phyloP scores from a whole-genome alignment of 768 basidiomycete genomes.

The Collybia mongolica region DNA sequence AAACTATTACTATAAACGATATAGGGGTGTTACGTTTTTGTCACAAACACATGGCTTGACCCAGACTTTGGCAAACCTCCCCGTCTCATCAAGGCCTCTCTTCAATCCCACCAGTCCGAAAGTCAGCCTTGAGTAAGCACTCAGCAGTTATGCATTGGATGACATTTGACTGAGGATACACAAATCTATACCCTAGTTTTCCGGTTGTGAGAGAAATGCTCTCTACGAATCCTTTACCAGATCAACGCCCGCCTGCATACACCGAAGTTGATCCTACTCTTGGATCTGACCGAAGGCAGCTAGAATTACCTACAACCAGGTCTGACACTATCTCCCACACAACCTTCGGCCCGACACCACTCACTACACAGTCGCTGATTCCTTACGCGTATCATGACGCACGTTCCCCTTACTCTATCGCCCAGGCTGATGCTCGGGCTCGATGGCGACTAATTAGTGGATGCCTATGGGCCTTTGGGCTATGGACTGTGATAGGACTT shows the following conservation, averaged over 20 bases:
- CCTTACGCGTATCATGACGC: conserved; percentile 40
- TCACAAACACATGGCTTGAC: too few relatives aligned
- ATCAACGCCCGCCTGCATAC: conserved; percentile 10
- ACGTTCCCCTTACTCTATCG: conserved; percentile 24
- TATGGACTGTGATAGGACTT: conserved; percentile 25
- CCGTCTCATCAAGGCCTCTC: too few relatives aligned
- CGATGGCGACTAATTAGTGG: conserved; percentile 34
- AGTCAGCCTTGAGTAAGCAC: too few relatives aligned
- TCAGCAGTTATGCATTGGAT: too few relatives aligned
- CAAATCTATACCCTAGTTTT: not conserved
- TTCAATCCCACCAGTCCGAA: too few relatives aligned
- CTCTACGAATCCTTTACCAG: not conserved
- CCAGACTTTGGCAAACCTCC: too few relatives aligned
- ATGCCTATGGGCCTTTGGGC: conserved; percentile 24
- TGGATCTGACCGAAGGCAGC: conserved; percentile 3
- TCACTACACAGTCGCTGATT: conserved; percentile 30
- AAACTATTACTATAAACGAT: too few relatives aligned
- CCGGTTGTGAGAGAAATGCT: conserved; percentile 2
- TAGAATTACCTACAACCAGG: not conserved
- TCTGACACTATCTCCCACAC: conserved; percentile 7
- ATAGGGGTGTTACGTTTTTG: too few relatives aligned
- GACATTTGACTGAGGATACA: too few relatives aligned
- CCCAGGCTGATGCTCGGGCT: conserved; percentile 33
- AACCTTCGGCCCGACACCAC: conserved; percentile 37
- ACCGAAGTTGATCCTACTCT: conserved; percentile 5